A percentile compares a stretch with the other conserved stretches of the same genome.
Conservation (phyloP, 2,329 filamentous ascomycete genomes). For the Alternaria triticimaculans region DNA sequence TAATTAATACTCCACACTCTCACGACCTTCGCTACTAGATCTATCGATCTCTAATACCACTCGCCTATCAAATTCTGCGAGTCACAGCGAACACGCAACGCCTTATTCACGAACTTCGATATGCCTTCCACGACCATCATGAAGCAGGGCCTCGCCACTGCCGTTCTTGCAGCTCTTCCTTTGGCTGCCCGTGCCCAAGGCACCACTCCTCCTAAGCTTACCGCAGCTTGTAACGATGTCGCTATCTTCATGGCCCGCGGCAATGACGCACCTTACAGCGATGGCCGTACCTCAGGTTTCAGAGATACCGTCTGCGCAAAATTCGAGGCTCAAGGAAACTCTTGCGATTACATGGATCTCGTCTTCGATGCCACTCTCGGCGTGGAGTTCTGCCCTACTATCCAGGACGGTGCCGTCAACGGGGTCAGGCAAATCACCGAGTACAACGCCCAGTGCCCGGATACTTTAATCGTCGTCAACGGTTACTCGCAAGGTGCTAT, state of each 20-base stretch:
- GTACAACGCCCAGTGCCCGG: conserved; percentile 10
- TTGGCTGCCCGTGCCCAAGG: conserved; percentile 3
- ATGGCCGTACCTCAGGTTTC: conserved; percentile 9
- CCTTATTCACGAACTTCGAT: not conserved
- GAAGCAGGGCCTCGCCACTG: conserved; percentile 11
- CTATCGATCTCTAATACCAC: not conserved
- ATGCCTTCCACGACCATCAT: conserved; percentile 4
- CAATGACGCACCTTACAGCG: conserved; percentile 10
- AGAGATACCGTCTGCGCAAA: conserved; percentile 7
- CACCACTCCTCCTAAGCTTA: conserved; percentile 7
- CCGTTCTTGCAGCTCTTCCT: conserved; percentile 9
- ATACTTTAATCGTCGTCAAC: conserved; percentile 6
- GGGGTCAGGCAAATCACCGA: conserved; percentile 12
- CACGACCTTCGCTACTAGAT: not conserved
- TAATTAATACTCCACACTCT: conserved; percentile 1
- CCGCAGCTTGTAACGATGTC: conserved; percentile 9
- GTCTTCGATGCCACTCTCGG: conserved; percentile 11
- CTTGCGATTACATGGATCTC: conserved; percentile 10
- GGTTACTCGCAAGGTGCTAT: conserved; percentile 14
- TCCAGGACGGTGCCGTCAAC: conserved; percentile 9
- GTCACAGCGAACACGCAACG: not conserved
- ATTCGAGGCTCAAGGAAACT: conserved; percentile 7
- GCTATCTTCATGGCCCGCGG: conserved; percentile 13
- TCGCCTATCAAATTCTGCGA: not conserved
- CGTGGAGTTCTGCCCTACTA: conserved; percentile 5